Conservation (phyloP, 768 basidiomycete genomes). For the Hericium erinaceus region DNA sequence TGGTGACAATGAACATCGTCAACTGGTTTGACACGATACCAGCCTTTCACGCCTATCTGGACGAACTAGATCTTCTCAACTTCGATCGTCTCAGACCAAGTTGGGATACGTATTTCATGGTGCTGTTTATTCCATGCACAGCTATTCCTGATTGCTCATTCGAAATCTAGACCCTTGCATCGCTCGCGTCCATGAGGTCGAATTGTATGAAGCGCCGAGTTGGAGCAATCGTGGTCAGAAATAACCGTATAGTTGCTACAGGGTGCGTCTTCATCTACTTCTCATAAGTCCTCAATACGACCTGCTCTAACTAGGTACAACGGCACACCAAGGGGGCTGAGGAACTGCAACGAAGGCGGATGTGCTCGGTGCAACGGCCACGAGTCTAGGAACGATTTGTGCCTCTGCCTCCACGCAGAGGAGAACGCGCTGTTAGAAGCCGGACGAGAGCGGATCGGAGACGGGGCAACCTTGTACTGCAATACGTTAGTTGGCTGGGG, state of each 20-base stretch:
- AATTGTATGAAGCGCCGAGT: slow-evolving; percentile 98
- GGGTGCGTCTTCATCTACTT: slow-evolving; percentile 37
- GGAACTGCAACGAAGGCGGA: slow-evolving; percentile 88
- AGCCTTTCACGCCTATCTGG: slow-evolving; percentile 55
- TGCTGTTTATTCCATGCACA: slow-evolving; percentile 22
- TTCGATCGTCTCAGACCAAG: slow-evolving; percentile 71
- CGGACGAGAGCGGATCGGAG: slow-evolving; percentile 81
- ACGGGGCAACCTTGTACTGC: slow-evolving; percentile 85
- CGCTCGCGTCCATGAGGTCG: slow-evolving; percentile 79
- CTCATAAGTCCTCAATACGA: not conserved
- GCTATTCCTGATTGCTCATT: not conserved
- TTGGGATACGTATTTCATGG: slow-evolving; percentile 99
- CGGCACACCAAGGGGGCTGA: slow-evolving; percentile 85
- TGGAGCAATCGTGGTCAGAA: slow-evolving; percentile 85
- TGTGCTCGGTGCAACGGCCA: slow-evolving; percentile 71
- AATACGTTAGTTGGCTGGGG: slow-evolving; percentile 68
- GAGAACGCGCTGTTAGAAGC: slow-evolving; percentile 96
- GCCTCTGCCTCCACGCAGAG: slow-evolving; percentile 94
- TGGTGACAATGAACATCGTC: slow-evolving; percentile 50
- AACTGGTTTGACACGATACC: slow-evolving; percentile 52
- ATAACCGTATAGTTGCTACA: slow-evolving; percentile 69
- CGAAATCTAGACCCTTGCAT: slow-evolving; percentile 64
- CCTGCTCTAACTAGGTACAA: slow-evolving; percentile 58
- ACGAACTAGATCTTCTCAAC: slow-evolving; percentile 59
- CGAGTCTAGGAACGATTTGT: slow-evolving; percentile 53